A percentile compares a stretch with the other conserved stretches of the same genome.
phyloP scores from a whole-genome alignment of 169 alveolate species.

The Cyclospora cayetanensis region DNA sequence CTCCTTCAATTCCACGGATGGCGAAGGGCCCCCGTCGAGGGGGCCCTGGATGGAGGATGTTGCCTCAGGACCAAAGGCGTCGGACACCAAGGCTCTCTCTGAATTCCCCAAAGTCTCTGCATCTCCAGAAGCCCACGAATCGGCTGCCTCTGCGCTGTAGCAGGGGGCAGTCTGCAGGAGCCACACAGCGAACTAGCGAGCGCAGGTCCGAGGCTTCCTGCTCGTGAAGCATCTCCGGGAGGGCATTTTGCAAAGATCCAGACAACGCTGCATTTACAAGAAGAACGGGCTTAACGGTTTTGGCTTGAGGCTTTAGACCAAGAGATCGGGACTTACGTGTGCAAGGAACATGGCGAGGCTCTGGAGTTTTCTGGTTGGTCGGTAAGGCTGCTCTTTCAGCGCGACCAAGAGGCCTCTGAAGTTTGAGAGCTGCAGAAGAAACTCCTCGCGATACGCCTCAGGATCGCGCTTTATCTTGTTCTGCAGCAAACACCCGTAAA shows the following conservation, averaged over 20 bases:
- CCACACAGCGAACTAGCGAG: not conserved
- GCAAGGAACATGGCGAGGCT: slow-evolving; percentile 78
- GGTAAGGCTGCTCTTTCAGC: slow-evolving; percentile 73
- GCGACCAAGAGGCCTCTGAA: slow-evolving; percentile 71
- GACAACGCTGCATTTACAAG: not conserved
- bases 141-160: slow-evolving; percentile 18
- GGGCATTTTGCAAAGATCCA: not conserved
- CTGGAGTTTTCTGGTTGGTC: slow-evolving; percentile 71
- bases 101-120: not conserved
- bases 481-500: slow-evolving; percentile 43
- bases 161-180: slow-evolving; percentile 43
- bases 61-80: not conserved
- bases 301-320: not conserved
- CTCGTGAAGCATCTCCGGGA: not conserved
- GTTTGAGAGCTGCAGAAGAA: slow-evolving; percentile 73
- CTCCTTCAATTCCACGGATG: not conserved
- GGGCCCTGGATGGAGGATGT: not conserved
- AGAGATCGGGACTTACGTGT: slow-evolving; percentile 70
- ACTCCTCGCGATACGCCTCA: slow-evolving; percentile 74
- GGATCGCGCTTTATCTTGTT: slow-evolving; percentile 77
- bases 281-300: not conserved
- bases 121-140: not conserved
- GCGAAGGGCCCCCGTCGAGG: not conserved
- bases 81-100: not conserved
- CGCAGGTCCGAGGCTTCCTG: not conserved